Evolutionary conservation across 139 green algal species (phyloP).

Genomic region (Chlamydomonas schloesseri): DNA sequence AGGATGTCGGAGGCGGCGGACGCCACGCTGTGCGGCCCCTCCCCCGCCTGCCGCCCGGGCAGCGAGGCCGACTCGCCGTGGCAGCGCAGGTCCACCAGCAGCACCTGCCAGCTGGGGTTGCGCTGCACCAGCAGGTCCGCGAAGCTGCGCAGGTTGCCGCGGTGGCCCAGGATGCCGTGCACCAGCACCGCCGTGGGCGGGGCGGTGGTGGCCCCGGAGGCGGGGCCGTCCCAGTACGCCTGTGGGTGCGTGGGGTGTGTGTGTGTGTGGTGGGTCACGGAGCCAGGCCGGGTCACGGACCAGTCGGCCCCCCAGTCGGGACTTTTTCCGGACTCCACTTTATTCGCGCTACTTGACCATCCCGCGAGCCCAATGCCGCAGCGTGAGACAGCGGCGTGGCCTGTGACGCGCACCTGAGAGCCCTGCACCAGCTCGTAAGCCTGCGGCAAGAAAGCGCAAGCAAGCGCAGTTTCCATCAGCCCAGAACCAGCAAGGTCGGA

Average conservation of each 20-base stretch:
- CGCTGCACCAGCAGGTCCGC: constrained; percentile 71
- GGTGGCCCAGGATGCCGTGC: constrained; percentile 93
- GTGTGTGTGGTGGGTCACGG: no score
- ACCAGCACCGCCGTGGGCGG: constrained; percentile 92
- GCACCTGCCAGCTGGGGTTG: constrained; percentile 68
- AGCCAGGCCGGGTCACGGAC: no score
- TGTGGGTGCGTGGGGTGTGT: no score
- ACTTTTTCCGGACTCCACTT: no score
- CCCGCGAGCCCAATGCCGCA: no score
- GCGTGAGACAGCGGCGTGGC: no score
- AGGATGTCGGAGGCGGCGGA: constrained; percentile 79
- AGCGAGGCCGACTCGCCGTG: constrained; percentile 86
- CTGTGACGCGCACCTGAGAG: neutral
- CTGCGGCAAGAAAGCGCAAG: neutral
- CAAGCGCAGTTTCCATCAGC: no score
- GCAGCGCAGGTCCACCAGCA: constrained; percentile 94
- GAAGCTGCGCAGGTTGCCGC: constrained; percentile 88
- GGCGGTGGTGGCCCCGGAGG: neutral
- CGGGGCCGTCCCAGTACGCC: no score
- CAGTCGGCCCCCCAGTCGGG: no score
- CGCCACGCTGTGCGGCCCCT: constrained; percentile 68
- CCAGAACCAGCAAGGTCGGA: no score
- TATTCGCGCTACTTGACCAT: no score
- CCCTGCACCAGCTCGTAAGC: neutral
- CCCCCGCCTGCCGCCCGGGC: neutral